Evolutionary conservation across 345 rosid species (phyloP), one percentile per base, ranked within the genome.

Genomic region (Murraya paniculata): DNA sequence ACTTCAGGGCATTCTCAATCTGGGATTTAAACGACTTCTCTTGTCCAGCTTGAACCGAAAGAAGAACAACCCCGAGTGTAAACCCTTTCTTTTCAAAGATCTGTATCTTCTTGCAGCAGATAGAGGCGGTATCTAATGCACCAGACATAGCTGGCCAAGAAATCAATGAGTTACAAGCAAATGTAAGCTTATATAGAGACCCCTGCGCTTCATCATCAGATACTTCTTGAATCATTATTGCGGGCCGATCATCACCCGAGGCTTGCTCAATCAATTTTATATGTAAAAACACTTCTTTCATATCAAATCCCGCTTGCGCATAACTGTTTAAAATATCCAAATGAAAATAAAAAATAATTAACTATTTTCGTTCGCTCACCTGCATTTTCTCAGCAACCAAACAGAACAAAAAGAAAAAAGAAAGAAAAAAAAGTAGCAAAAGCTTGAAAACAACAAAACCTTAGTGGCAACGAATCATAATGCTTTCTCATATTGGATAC

Each of bases 241-340:
- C 94, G 14, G 97, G 99, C 45, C 81, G 88, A 50, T 90, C 97
- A 56, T 90, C 96, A 53, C 88, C 93, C 2, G 91, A 88, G 73
- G 98, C 94, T 88, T 95, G 96, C 88, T 93, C 99, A 78, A 93
- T 93, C 91, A 93, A 84, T 84, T 93, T 95, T 21, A 93, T 88
- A 79, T 95, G 99, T 28, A 93, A 82, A 88, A 95, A 95, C 62
- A 93, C 96, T 71, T 95, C 98, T 81, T 93, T 92, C 97, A 93
- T 93, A 74, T 91, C 98, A 76, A 95, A 95, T 71, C 88, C 98
- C 72, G 96, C 96, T 75, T 95, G 94, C 30, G 94, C 88, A 67
- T 95, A 95, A 78, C 99, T 95, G 90, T 66, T 39, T 21, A 83
- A 76, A 45, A 77, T n/a, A 64, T 71, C 61, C 50, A 48, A 22